Percentiles rank a stretch among this genome's conserved stretches.
Conservation (phyloP, 306 rosid genomes). For the Lathyrus oleraceus region DNA sequence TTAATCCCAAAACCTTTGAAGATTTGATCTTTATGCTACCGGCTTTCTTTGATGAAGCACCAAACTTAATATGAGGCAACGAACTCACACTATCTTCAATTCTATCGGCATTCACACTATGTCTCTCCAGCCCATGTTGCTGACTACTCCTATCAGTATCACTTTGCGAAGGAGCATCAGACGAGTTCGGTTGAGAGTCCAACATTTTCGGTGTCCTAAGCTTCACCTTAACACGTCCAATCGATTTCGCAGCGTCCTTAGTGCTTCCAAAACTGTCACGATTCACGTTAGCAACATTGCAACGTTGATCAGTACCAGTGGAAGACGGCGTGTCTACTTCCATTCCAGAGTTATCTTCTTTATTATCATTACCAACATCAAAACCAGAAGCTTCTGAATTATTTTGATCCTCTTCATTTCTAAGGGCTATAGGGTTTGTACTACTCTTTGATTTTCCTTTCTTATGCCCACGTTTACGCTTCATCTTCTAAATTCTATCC, state of each 20-base stretch:
- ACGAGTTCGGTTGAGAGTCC: slow-evolving; percentile 70
- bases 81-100: slow-evolving; percentile 83
- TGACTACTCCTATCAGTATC: slow-evolving; percentile 88
- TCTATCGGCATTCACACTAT: slow-evolving; percentile 49
- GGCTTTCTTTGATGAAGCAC: slow-evolving; percentile 53
- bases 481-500: slow-evolving; percentile 51
- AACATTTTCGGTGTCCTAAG: slow-evolving; percentile 60
- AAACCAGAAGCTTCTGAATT: slow-evolving; percentile 53
- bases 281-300: slow-evolving; percentile 62
- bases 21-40: slow-evolving; percentile 79
- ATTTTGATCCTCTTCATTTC: slow-evolving; percentile 28
- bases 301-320: slow-evolving; percentile 70
- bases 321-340: slow-evolving; percentile 82
- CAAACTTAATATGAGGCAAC: slow-evolving; percentile 44
- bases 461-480: slow-evolving; percentile 88
- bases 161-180: slow-evolving; percentile 75
- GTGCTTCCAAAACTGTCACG: slow-evolving; percentile 56
- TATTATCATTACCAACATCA: slow-evolving; percentile 34
- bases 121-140: slow-evolving; percentile 65
- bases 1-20: slow-evolving; percentile 63
- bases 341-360: slow-evolving; percentile 61
- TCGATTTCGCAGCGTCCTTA: slow-evolving; percentile 52
- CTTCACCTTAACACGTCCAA: slow-evolving; percentile 91
- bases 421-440: slow-evolving; percentile 31
- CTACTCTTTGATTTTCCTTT: slow-evolving; percentile 61